Evolutionary conservation across 2,329 filamentous ascomycete species (phyloP).

Genomic region (Fusarium nisikadoi): DNA sequence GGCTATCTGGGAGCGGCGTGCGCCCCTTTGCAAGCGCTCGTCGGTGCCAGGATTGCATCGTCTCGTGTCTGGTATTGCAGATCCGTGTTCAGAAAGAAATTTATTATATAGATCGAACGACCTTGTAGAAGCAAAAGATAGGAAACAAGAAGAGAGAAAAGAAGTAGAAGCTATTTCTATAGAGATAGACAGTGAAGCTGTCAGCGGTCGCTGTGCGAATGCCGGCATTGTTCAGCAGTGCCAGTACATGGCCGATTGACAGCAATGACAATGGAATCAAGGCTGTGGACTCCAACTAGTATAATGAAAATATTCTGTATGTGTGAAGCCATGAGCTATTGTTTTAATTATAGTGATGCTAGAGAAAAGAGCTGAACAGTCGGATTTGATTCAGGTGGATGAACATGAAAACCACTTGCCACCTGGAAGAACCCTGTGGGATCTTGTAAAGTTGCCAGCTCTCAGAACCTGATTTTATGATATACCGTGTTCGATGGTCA

Average conservation of each 20-base stretch:
- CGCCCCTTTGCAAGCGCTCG: too few species aligned
- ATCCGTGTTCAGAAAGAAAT: too few species aligned
- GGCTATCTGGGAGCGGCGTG: too few species aligned
- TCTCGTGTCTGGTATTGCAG: too few species aligned
- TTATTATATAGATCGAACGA: too few species aligned
- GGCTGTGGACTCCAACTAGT: too few species aligned
- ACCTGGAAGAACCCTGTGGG: accelerated
- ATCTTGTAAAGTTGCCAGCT: neutral
- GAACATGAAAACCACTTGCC: neutral
- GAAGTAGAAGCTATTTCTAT: too few species aligned
- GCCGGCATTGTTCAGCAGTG: neutral
- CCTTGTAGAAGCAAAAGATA: too few species aligned
- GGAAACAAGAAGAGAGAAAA: too few species aligned
- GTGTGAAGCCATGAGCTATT: too few species aligned
- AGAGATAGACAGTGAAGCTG: too few species aligned
- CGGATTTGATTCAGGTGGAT: neutral
- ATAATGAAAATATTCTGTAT: neutral
- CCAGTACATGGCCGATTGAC: neutral
- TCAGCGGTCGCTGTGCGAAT: neutral
- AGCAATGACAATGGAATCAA: neutral
- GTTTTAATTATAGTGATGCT: neutral
- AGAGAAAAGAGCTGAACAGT: neutral
- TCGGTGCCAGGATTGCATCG: too few species aligned
- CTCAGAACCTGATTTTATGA: neutral
- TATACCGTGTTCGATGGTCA: neutral